Base-by-base conservation (phyloP, 2,329 filamentous ascomycete species). In the Alternaria tenuissima region DNA sequence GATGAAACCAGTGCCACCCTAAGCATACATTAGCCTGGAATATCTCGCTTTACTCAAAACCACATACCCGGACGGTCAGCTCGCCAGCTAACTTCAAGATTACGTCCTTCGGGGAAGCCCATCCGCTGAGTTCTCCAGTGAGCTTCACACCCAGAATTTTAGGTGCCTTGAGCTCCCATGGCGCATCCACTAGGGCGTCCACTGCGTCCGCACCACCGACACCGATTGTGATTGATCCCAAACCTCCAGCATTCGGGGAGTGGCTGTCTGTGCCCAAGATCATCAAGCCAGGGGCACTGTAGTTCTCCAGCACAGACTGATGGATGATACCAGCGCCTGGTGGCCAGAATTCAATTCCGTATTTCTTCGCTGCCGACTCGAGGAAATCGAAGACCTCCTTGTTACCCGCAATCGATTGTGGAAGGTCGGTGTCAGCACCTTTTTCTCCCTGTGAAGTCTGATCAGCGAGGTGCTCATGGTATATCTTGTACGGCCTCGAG, bases 201-300 rank as follows among this genome's bases (percentile, higher is more conserved):
- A 99, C 95, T 24, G 95, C 95, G 81, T 99, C 95, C 24, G 95
- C 95, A 74, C 95, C 95, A 75, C 95, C 95, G 34, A 99, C 95
- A 78, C 95, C 95, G 77, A 99, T 98, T 8, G 95, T 95, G 72
- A 97, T 93, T 4, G 93, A 94, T 69, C 91, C 93, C 55, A 98
- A 84, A 60, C 95, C 95, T 71, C 95, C 95, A n/a, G 93, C 95
- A 76, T 98, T 99, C 43, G 95, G 95, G 46, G 93, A 97, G 80
- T 99, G 95, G 74, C 92, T 96, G 80, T 99, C 95, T 30, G 95
- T 99, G 57, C 95, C 95, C 41, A 99, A 87, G 93, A 99, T 98
- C 94, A 99, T 97, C 70, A 98, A 81, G 51, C 95, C 95, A 20
- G 95, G 95, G n/a, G 94, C 89, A 34, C 94, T 92, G 77, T 99